phyloP scores from a whole-genome alignment of 768 basidiomycete genomes.

The Tephrocybe sp. region DNA sequence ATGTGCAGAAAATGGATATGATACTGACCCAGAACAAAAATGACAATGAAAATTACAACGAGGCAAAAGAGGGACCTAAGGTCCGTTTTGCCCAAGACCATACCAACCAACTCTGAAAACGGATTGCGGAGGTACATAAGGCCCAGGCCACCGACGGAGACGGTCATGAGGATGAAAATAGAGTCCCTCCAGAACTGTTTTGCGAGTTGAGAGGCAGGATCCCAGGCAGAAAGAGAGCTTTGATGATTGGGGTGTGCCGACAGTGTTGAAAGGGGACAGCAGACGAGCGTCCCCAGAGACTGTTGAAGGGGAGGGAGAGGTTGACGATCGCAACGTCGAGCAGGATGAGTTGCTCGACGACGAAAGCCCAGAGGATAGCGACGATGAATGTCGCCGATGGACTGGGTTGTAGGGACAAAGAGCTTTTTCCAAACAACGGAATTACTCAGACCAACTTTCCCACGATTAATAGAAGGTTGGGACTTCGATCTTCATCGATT shows the following conservation, averaged over 20 bases:
- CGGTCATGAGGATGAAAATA: slow-evolving; percentile 59
- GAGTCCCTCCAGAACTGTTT: slow-evolving; percentile 43
- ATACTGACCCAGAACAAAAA: slow-evolving; percentile 70
- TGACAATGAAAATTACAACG: slow-evolving; percentile 65
- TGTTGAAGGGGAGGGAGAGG: neutral
- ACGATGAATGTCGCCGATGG: slow-evolving; percentile 12
- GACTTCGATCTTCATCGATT: slow-evolving; percentile 13
- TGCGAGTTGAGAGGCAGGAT: slow-evolving; percentile 32
- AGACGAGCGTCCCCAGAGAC: slow-evolving; percentile 20
- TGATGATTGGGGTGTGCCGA: slow-evolving; percentile 31
- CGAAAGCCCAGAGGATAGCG: slow-evolving; percentile 4
- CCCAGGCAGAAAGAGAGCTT: slow-evolving; percentile 33
- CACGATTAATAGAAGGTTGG: slow-evolving; percentile 11
- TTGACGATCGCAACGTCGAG: slow-evolving; percentile 13
- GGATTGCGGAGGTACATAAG: slow-evolving; percentile 60
- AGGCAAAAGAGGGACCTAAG: slow-evolving; percentile 71
- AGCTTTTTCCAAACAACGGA: slow-evolving; percentile 18
- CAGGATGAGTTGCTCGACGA: slow-evolving; percentile 17
- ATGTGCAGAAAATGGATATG: neutral
- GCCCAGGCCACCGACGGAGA: slow-evolving; percentile 63
- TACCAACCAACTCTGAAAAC: slow-evolving; percentile 47
- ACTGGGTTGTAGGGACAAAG: slow-evolving; percentile 6
- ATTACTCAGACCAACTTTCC: slow-evolving; percentile 20
- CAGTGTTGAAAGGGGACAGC: slow-evolving; percentile 40
- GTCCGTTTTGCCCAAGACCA: slow-evolving; percentile 58